Evolutionary conservation across 306 rosid species (phyloP).

Genomic region (Castanospermum australe): DNA sequence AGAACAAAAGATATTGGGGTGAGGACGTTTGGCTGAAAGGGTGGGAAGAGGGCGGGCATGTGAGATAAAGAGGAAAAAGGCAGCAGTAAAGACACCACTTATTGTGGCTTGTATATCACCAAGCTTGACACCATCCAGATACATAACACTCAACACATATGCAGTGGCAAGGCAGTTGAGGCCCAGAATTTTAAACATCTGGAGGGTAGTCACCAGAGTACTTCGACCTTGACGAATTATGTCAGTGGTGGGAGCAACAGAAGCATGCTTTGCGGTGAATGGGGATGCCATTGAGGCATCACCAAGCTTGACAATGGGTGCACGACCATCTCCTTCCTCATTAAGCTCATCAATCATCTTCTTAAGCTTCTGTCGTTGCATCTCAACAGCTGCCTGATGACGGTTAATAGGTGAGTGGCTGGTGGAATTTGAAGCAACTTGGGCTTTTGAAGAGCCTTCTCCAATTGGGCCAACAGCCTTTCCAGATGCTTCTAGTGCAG

Average conservation of each 20-base stretch:
- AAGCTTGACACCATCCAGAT: constrained; percentile 95
- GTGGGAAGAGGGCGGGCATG: constrained; percentile 94
- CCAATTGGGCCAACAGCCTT: constrained; percentile 45
- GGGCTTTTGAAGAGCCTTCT: constrained; percentile 73
- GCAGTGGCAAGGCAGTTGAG: constrained; percentile 99
- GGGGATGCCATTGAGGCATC: constrained; percentile 99
- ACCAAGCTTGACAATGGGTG: constrained; percentile 91
- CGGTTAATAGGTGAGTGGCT: constrained; percentile 56
- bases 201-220: constrained; percentile 96
- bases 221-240: constrained; percentile 99
- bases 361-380: constrained; percentile 84
- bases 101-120: constrained; percentile 98
- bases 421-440: constrained; percentile 45
- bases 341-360: constrained; percentile 89
- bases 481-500: constrained; percentile 56
- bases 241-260: constrained; percentile 89
- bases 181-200: constrained; percentile 98
- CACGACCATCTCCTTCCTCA: constrained; percentile 92
- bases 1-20: constrained; percentile 80
- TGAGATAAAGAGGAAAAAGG: constrained; percentile 96
- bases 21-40: constrained; percentile 90
- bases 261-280: constrained; percentile 98
- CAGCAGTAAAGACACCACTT: constrained; percentile 96
- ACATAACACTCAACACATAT: constrained; percentile 97
- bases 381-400: constrained; percentile 64